phyloP scores from a whole-genome alignment of 768 basidiomycete genomes.

The Phlegmacium glaucopus region DNA sequence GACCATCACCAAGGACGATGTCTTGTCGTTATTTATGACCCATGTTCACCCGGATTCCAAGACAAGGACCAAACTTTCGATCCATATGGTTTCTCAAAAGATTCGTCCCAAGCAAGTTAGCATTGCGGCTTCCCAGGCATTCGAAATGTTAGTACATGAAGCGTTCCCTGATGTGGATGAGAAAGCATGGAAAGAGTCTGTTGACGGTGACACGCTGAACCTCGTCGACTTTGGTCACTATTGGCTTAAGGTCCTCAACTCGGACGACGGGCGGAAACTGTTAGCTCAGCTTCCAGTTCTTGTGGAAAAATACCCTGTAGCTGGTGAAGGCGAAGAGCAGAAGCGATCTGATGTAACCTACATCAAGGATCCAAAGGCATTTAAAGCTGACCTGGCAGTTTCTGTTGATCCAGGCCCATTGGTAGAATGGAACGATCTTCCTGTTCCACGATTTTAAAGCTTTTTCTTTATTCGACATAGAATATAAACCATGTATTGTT shows the following conservation, averaged over 20 bases:
- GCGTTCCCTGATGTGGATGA: slow-evolving; percentile 48
- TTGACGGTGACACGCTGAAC: slow-evolving; percentile 56
- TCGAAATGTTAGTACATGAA: slow-evolving; percentile 49
- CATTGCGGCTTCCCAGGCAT: slow-evolving; percentile 55
- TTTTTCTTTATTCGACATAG: too few relatives aligned
- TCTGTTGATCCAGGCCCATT: slow-evolving; percentile 64
- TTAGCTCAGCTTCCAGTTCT: slow-evolving; percentile 55
- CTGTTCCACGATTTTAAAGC: slow-evolving; percentile 23
- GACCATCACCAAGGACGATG: slow-evolving; percentile 68
- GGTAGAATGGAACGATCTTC: slow-evolving; percentile 73
- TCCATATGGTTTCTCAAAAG: slow-evolving; percentile 76
- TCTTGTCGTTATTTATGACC: slow-evolving; percentile 65
- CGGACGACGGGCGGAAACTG: slow-evolving; percentile 40
- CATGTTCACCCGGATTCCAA: slow-evolving; percentile 68
- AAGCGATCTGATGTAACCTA: slow-evolving; percentile 48
- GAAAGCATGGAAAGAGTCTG: slow-evolving; percentile 45
- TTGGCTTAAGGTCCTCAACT: slow-evolving; percentile 49
- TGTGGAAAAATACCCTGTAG: slow-evolving; percentile 51
- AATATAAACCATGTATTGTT: too few relatives aligned
- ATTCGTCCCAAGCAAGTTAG: slow-evolving; percentile 60
- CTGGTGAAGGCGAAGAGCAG: slow-evolving; percentile 46
- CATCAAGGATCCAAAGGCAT: slow-evolving; percentile 62
- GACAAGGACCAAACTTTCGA: slow-evolving; percentile 77
- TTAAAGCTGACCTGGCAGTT: slow-evolving; percentile 56
- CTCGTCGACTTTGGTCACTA: slow-evolving; percentile 59